Evolutionary conservation across 1,139 yeast species (phyloP).

Genomic region (Diutina sp.): DNA sequence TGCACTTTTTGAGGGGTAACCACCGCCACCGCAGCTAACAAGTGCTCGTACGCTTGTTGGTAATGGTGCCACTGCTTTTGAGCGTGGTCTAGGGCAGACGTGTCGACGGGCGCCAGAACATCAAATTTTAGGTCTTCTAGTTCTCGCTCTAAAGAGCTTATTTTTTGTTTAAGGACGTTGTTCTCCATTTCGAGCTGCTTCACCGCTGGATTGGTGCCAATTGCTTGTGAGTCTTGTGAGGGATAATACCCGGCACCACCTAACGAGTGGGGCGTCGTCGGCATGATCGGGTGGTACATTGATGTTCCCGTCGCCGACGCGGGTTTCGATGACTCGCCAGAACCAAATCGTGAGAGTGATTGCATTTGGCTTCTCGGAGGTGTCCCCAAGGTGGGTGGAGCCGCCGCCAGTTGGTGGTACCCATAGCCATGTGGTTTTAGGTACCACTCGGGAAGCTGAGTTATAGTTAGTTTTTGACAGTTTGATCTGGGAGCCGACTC

Average conservation of each 20-base stretch:
- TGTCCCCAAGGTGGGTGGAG: not conserved
- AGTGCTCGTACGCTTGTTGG: not conserved
- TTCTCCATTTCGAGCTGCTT: not conserved
- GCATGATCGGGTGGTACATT: not conserved
- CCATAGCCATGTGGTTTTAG: not conserved
- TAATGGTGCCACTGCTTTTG: not conserved
- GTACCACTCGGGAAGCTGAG: not conserved
- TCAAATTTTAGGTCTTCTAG: not conserved
- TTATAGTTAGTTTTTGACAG: not conserved
- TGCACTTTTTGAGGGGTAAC: not conserved
- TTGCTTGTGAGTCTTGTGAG: not conserved
- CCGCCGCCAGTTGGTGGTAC: not conserved
- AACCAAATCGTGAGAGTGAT: not conserved
- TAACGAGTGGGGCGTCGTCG: not conserved
- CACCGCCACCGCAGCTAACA: not conserved
- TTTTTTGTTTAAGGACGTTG: not conserved
- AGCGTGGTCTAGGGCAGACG: not conserved
- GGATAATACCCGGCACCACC: not conserved
- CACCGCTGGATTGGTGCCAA: not conserved
- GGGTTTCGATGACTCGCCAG: not conserved
- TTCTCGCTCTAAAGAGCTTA: not conserved
- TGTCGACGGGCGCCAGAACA: not conserved
- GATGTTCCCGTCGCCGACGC: not conserved
- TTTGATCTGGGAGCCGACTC: not conserved
- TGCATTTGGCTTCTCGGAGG: not conserved